Evolutionary conservation across 352 stramenopile genomes (phyloP), one percentile per base, ranked within the genome.

Genomic region (Pythium angustatum): DNA sequence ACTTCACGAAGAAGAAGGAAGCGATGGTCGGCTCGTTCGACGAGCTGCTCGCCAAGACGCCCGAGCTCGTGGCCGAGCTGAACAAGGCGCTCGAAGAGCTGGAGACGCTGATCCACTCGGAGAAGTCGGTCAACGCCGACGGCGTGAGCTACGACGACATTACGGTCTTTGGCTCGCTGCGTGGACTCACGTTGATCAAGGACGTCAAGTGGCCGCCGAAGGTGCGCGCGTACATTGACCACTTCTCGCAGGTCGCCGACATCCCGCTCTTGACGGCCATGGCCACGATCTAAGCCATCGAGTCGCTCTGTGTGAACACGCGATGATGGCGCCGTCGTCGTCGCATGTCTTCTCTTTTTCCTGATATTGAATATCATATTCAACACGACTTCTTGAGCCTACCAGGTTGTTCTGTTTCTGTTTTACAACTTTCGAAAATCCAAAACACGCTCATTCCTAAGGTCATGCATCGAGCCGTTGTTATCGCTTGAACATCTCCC

Each of bases 1-100:
- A 83, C 69, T 87, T 78, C 63, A 78, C 73, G 38, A 69, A 69
- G 41, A 87, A 87, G 72, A 87, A 85, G 69, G 78, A 87, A 64
- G 73, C 79, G 61, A 71, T 50, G 58, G 58, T 85, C 36, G 76
- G 71, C 27, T 55, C 74, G 3, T 87, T 87, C 51, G 65, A 53
- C 9, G 69, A 79, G 19, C 72, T 75, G 31, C 31, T 81, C 14
- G 67, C 58, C 43, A 74, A 85, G 55, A 74, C 67, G 5, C 66
- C 73, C 5, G 67, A 81, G 65, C 63, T 76, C 11, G 66, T 87
- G 26, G 59, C 56, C 11, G 49, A 75, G 58, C 64, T 76, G 24
- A 83, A 87, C 64, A 40, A 61, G 58, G 50, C 70, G 55, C 65
- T 87, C 3, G 41, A 71, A 57, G 54, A 78, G 28, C 71, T 87